phyloP scores from a whole-genome alignment of 345 rosid genomes.

The Mercurialis annua region DNA sequence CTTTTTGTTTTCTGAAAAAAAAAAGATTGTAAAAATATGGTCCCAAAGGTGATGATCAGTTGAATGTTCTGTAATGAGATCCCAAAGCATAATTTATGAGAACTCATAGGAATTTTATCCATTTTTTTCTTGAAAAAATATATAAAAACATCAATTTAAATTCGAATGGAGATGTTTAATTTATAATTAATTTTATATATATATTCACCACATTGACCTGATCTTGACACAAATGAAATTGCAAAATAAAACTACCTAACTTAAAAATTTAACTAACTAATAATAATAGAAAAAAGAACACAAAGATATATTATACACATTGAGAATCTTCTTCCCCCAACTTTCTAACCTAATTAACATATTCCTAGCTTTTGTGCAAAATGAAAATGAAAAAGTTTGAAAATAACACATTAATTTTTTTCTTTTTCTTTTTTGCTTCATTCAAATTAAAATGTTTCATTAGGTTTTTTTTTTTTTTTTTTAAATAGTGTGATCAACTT shows the following conservation, averaged over 20 bases:
- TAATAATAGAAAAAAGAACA: constrained; percentile 7
- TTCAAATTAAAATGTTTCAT: neutral
- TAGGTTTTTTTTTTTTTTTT: neutral
- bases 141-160: neutral
- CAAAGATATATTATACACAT: constrained; percentile 25
- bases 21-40: constrained; percentile 33
- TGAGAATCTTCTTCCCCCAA: neutral
- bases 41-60: constrained; percentile 30
- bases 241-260: neutral
- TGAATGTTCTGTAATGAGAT: constrained; percentile 21
- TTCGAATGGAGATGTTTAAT: neutral
- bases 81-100: neutral
- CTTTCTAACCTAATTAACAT: neutral
- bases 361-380: neutral
- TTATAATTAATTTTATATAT: neutral
- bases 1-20: constrained; percentile 16
- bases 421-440: neutral
- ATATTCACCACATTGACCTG: neutral
- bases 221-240: constrained; percentile 3
- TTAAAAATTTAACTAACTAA: neutral
- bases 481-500: neutral
- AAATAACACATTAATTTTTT: neutral
- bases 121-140: no score
- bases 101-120: neutral
- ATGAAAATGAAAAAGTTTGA: neutral